phyloP scores from a whole-genome alignment of 805 yeast species.

The Candida khao-thaluensis region DNA sequence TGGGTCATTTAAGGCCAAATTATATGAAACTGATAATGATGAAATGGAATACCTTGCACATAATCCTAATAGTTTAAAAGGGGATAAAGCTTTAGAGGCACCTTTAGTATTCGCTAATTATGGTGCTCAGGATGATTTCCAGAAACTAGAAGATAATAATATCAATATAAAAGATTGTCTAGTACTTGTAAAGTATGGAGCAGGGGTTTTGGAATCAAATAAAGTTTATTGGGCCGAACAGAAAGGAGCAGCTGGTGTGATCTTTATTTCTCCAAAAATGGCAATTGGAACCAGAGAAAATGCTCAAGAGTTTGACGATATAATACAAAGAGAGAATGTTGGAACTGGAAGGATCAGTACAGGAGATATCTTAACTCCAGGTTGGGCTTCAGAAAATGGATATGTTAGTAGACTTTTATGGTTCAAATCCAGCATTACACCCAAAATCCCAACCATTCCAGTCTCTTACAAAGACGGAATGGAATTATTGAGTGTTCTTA shows the following conservation, averaged over 20 bases:
- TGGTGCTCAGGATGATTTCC: slow-evolving; percentile 60
- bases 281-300: slow-evolving; percentile 16
- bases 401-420: slow-evolving; percentile 40
- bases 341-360: slow-evolving; percentile 59
- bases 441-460: slow-evolving; percentile 76
- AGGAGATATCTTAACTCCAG: slow-evolving; percentile 82
- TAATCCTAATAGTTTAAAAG: slow-evolving; percentile 60
- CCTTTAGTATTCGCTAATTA: slow-evolving; percentile 61
- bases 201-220: slow-evolving; percentile 34
- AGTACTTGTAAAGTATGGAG: slow-evolving; percentile 61
- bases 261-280: slow-evolving; percentile 52
- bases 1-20: slow-evolving; percentile 37
- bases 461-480: slow-evolving; percentile 71
- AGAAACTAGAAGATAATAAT: slow-evolving; percentile 31
- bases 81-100: slow-evolving; percentile 54
- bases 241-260: slow-evolving; percentile 59
- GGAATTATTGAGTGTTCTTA: slow-evolving; percentile 32
- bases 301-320: slow-evolving; percentile 28
- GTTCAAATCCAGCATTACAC: slow-evolving; percentile 51
- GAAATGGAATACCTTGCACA: slow-evolving; percentile 49
- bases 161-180: slow-evolving; percentile 50
- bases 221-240: slow-evolving; percentile 50
- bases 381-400: slow-evolving; percentile 54
- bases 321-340: slow-evolving; percentile 56
- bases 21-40: slow-evolving; percentile 32